phyloP scores from a whole-genome alignment of 371 early-diverging fungal species.

The Modicella reniformis region DNA sequence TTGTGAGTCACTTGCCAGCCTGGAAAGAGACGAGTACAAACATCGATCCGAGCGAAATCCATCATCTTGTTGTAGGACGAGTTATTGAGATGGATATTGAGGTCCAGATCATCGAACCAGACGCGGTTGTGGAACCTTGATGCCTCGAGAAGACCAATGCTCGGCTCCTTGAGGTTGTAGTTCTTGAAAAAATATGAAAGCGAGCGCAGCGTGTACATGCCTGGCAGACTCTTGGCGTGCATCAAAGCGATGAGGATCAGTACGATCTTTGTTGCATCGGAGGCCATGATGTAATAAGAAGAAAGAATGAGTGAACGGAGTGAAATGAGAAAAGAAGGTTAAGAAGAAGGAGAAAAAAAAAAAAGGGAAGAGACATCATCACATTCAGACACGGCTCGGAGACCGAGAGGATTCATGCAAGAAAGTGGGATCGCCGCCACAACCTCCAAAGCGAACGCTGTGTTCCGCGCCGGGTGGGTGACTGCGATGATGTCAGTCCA shows the following conservation, averaged over 20 bases:
- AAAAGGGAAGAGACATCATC: neutral
- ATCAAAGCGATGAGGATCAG: slow-evolving; percentile 35
- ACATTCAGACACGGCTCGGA: slow-evolving; percentile 1
- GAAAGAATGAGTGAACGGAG: neutral
- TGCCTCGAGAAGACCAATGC: slow-evolving; percentile 40
- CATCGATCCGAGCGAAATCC: slow-evolving; percentile 63
- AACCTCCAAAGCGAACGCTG: too few relatives aligned
- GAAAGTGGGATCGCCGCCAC: too few relatives aligned
- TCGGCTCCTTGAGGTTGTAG: slow-evolving; percentile 19
- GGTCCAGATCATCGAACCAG: slow-evolving; percentile 54
- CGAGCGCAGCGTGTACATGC: slow-evolving; percentile 46
- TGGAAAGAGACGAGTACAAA: slow-evolving; percentile 58
- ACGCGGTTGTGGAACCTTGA: slow-evolving; percentile 45
- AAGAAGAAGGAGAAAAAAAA: slow-evolving; percentile 1
- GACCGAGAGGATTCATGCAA: too few relatives aligned
- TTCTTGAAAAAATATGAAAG: slow-evolving; percentile 36
- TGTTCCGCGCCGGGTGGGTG: too few relatives aligned
- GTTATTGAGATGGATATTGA: slow-evolving; percentile 53
- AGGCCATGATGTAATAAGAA: slow-evolving; percentile 16
- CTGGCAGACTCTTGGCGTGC: slow-evolving; percentile 48
- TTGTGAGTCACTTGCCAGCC: slow-evolving; percentile 36
- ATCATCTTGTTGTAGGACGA: slow-evolving; percentile 68
- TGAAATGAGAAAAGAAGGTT: neutral
- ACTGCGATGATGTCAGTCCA: slow-evolving; percentile 16
- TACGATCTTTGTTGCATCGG: slow-evolving; percentile 31